These are phyloP conservation scores for Arctium lappa DNA, from an alignment of 129 eudicot species.

Conservation along the genomic window DNA sequence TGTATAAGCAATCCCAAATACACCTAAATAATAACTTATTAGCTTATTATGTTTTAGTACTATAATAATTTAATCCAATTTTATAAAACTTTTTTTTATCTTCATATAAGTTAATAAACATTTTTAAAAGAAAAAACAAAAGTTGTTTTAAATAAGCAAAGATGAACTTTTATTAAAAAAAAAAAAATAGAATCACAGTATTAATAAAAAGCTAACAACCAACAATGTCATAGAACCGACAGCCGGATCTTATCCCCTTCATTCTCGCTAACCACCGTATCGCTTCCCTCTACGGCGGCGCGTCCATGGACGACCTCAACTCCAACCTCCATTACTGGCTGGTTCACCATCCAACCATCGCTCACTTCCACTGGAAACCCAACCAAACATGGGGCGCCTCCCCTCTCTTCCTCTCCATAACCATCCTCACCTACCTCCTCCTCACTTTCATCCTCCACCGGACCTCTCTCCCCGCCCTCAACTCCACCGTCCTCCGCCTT, in stretches of 20 bases:
- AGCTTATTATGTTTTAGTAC: too few relatives aligned
- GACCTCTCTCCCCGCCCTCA: constrained; percentile 39
- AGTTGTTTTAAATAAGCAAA: too few relatives aligned
- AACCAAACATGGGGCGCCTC: constrained; percentile 60
- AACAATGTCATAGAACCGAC: background rate
- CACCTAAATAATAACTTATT: too few relatives aligned
- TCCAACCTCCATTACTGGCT: constrained; percentile 55
- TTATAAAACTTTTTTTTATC: too few relatives aligned
- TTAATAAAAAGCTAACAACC: too few relatives aligned
- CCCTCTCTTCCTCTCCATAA: constrained; percentile 55
- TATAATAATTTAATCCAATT: too few relatives aligned
- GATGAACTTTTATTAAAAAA: too few relatives aligned
- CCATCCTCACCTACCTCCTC: constrained; percentile 63
- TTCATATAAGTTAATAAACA: too few relatives aligned
- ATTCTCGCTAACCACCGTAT: background rate
- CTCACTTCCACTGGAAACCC: constrained; percentile 63
- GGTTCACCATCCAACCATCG: constrained; percentile 69
- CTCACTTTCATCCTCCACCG: constrained; percentile 65
- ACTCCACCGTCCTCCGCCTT: constrained; percentile 60
- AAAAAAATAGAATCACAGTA: too few relatives aligned
- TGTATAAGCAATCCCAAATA: too few relatives aligned
- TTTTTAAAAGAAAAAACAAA: too few relatives aligned
- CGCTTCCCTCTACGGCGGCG: constrained; percentile 42
- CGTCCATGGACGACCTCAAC: constrained; percentile 35
- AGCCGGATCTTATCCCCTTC: constrained; percentile 20